A percentile compares a stretch with the other conserved stretches of the same genome.
phyloP scores from a whole-genome alignment of 2,329 filamentous ascomycete genomes.

The Arthrocladium fulminans region DNA sequence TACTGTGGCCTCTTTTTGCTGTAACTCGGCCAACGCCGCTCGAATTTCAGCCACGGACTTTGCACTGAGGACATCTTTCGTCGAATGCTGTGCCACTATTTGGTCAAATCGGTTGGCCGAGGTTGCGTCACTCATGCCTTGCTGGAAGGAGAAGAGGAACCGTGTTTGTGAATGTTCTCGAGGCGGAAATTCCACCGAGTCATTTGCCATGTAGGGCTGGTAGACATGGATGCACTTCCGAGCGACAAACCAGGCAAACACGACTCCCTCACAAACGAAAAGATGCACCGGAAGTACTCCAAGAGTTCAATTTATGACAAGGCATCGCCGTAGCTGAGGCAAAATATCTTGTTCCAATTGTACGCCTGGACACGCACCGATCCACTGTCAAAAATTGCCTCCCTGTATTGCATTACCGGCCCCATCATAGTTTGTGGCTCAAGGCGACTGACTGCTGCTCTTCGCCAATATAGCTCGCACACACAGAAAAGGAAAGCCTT shows the following conservation, averaged over 20 bases:
- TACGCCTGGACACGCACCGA: background rate
- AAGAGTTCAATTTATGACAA: background rate
- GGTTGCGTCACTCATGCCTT: background rate
- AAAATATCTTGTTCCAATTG: background rate
- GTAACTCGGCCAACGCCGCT: slow-evolving; percentile 64
- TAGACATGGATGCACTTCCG: no score
- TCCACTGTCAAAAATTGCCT: background rate
- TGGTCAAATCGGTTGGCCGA: background rate
- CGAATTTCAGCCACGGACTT: slow-evolving; percentile 70
- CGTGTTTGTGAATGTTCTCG: background rate
- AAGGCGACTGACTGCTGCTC: background rate
- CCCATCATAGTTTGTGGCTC: slow-evolving; percentile 1
- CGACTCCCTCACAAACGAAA: background rate
- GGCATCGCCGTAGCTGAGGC: background rate
- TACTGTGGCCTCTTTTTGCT: slow-evolving; percentile 64
- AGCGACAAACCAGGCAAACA: background rate
- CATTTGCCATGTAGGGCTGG: background rate
- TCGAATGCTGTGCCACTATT: slow-evolving; percentile 2
- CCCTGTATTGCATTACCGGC: background rate
- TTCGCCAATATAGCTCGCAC: slow-evolving; percentile 8
- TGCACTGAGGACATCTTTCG: slow-evolving; percentile 54
- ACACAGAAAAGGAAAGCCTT: slow-evolving; percentile 21
- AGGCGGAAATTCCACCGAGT: background rate
- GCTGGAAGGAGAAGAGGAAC: background rate
- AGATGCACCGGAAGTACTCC: background rate